phyloP scores from a whole-genome alignment of 495 filamentous ascomycete species.

The Melanomma pulvis-pyrius region DNA sequence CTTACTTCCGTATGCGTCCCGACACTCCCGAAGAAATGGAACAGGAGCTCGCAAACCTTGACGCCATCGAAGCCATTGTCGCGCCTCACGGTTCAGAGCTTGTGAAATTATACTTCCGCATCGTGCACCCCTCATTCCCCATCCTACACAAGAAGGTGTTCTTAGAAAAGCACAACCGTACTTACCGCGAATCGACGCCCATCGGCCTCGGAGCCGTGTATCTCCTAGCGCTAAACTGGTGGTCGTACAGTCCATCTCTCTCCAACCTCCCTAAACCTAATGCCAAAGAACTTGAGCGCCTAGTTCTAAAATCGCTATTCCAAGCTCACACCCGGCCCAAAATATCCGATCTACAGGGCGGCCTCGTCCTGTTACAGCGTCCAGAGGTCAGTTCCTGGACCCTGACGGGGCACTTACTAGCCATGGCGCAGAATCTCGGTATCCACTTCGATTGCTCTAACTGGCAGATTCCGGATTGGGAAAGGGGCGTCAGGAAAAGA shows the following conservation, averaged over 20 bases:
- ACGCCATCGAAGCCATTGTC: constrained; percentile 77
- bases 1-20: constrained; percentile 68
- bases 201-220: constrained; percentile 81
- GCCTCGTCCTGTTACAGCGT: not conserved
- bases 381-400: not conserved
- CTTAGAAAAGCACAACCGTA: constrained; percentile 74
- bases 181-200: constrained; percentile 72
- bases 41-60: constrained; percentile 49
- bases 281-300: not conserved
- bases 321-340: not conserved
- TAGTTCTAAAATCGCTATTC: not conserved
- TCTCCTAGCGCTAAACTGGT: constrained; percentile 81
- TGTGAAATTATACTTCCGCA: constrained; percentile 76
- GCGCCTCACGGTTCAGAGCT: constrained; percentile 72
- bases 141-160: constrained; percentile 81
- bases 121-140: constrained; percentile 82
- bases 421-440: constrained; percentile 73
- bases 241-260: constrained; percentile 68
- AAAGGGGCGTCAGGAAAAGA: constrained; percentile 71
- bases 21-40: constrained; percentile 60
- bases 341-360: not conserved
- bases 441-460: constrained; percentile 74
- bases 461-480: constrained; percentile 81
- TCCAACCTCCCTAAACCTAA: constrained; percentile 57
- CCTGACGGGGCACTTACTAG: constrained; percentile 54